Conservation (phyloP, 441 rosid species). For the Erodium texanum region DNA sequence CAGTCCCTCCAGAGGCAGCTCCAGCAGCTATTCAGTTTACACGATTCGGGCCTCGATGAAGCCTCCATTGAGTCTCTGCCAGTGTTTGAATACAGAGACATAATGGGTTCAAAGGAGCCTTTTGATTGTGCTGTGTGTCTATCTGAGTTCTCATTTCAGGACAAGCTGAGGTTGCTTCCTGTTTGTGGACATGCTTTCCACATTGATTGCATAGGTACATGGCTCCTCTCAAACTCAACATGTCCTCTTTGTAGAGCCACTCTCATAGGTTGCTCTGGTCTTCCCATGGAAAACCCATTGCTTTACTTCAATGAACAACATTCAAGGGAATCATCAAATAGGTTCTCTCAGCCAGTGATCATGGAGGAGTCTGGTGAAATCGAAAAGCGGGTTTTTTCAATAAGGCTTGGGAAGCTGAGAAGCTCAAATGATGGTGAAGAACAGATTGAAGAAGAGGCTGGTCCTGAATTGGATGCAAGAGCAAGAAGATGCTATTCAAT, state of each 20-base stretch:
- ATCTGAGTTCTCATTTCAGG: background rate
- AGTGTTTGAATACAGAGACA: slow-evolving; percentile 2
- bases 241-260: slow-evolving; percentile 12
- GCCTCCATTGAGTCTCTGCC: slow-evolving; percentile 2
- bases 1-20: slow-evolving; percentile 54
- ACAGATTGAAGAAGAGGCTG: slow-evolving; percentile 39
- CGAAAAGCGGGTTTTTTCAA: slow-evolving; percentile 38
- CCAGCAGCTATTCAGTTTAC: slow-evolving; percentile 51
- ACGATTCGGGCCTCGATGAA: slow-evolving; percentile 10
- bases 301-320: slow-evolving; percentile 17
- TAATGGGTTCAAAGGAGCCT: background rate
- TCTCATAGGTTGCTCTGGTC: slow-evolving; percentile 25
- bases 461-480: slow-evolving; percentile 36
- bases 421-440: slow-evolving; percentile 27
- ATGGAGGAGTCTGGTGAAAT: slow-evolving; percentile 24
- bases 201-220: slow-evolving; percentile 9
- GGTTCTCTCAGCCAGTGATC: slow-evolving; percentile 10
- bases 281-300: slow-evolving; percentile 24
- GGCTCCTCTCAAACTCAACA: slow-evolving; percentile 13
- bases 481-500: slow-evolving; percentile 54
- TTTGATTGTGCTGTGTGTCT: slow-evolving; percentile 17
- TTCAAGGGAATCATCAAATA: slow-evolving; percentile 22
- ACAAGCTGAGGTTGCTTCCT: slow-evolving; percentile 13
- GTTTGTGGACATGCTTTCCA: slow-evolving; percentile 15
- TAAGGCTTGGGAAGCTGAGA: slow-evolving; percentile 54